phyloP scores from a whole-genome alignment of 202 grass and related monocot species.

The Alloteropsis angusta region DNA sequence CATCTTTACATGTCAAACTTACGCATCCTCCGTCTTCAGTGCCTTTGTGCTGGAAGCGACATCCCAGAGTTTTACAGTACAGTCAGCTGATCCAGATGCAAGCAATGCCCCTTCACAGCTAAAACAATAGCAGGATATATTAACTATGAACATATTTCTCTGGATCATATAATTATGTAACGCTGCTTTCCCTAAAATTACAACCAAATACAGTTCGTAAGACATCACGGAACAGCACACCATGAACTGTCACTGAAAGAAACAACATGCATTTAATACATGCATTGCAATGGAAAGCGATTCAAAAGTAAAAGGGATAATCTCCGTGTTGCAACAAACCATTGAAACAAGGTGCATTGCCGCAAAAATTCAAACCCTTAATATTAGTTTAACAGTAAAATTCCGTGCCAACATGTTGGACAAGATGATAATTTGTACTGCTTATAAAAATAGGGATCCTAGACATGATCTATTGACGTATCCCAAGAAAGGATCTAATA shows the following conservation, averaged over 20 bases:
- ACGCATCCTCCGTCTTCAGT: slow-evolving; percentile 72
- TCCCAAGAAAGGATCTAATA: background rate
- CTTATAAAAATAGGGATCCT: background rate
- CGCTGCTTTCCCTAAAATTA: background rate
- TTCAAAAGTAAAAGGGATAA: background rate
- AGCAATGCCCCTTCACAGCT: slow-evolving; percentile 92
- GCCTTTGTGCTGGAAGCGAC: slow-evolving; percentile 62
- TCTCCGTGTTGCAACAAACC: background rate
- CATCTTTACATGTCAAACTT: slow-evolving; percentile 13
- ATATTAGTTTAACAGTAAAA: background rate
- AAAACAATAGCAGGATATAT: slow-evolving; percentile 9
- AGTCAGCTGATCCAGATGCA: slow-evolving; percentile 89
- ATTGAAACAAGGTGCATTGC: background rate
- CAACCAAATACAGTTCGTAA: background rate
- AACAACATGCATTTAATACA: background rate
- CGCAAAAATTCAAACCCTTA: background rate
- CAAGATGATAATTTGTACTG: background rate
- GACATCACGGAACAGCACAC: background rate
- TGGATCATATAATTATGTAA: background rate
- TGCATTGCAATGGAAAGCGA: slow-evolving; percentile 1
- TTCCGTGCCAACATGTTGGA: background rate
- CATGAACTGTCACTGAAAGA: slow-evolving; percentile 4
- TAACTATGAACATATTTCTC: background rate
- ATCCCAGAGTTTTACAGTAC: slow-evolving; percentile 92
- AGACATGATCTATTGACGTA: background rate